phyloP scores from a whole-genome alignment of 441 rosid genomes.

The Corymbia calophylla region DNA sequence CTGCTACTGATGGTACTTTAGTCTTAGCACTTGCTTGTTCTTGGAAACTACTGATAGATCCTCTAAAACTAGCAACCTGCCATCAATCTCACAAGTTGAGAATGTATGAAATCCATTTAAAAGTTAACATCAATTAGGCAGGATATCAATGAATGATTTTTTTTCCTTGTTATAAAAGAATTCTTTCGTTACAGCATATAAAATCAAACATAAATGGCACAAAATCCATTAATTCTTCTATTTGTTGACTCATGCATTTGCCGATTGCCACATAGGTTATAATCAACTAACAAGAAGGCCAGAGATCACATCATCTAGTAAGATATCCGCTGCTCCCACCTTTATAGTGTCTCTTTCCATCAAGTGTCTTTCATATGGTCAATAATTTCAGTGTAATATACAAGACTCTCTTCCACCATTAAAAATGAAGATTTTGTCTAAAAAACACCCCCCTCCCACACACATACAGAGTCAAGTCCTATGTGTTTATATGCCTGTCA shows the following conservation, averaged over 20 bases:
- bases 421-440: not conserved
- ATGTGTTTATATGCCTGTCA: not conserved
- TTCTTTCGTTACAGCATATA: too few relatives aligned
- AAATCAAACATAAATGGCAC: too few relatives aligned
- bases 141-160: too few relatives aligned
- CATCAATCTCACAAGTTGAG: not conserved
- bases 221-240: not conserved
- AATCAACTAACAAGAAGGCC: not conserved
- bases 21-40: constrained; percentile 92
- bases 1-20: constrained; percentile 57
- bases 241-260: not conserved
- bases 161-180: too few relatives aligned
- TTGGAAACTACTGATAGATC: constrained; percentile 94
- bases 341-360: not conserved
- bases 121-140: too few relatives aligned
- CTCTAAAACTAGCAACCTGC: constrained; percentile 95
- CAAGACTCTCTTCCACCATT: not conserved
- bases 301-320: not conserved
- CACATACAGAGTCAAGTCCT: not conserved
- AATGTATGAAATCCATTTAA: too few relatives aligned
- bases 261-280: not conserved
- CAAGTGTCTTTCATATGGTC: not conserved
- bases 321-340: not conserved
- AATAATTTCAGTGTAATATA: not conserved
- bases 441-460: not conserved